Percentiles rank a stretch among this genome's conserved stretches.
phyloP scores from a whole-genome alignment of 768 basidiomycete genomes.

The Lentinus brumalis region DNA sequence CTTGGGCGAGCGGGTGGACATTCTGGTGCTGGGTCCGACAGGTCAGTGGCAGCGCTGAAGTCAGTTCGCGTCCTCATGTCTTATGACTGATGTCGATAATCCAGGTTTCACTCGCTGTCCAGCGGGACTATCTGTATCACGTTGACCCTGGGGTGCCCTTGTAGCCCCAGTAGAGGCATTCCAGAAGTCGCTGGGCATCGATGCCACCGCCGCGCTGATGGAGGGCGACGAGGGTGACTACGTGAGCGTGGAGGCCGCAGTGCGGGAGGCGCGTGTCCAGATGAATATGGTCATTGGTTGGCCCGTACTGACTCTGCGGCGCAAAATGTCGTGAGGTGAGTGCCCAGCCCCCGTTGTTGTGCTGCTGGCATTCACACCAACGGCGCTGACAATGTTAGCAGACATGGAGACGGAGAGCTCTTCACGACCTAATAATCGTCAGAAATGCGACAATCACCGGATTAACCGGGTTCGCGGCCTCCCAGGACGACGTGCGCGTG shows the following conservation, averaged over 20 bases:
- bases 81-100: too few relatives aligned
- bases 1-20: constrained; percentile 37
- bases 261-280: constrained; percentile 63
- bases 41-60: constrained; percentile 30
- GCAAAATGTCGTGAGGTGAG: constrained; percentile 68
- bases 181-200: constrained; percentile 47
- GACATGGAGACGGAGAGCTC: constrained; percentile 49
- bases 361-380: background rate
- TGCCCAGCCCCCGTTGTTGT: constrained; percentile 2
- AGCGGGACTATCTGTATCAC: too few relatives aligned
- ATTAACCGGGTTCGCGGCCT: constrained; percentile 61
- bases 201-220: constrained; percentile 43
- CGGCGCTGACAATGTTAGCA: constrained; percentile 25
- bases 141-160: constrained; percentile 78
- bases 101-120: constrained; percentile 71
- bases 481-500: constrained; percentile 28
- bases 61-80: too few relatives aligned
- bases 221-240: constrained; percentile 61
- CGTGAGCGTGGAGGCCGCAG: constrained; percentile 55
- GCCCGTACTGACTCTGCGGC: constrained; percentile 74
- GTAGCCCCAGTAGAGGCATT: constrained; percentile 53
- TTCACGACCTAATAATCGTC: too few relatives aligned
- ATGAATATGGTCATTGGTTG: constrained; percentile 79
- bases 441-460: constrained; percentile 66
- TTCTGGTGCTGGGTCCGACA: constrained; percentile 75